These are phyloP conservation scores for Flaveria sonorensis DNA, from an alignment of 129 eudicot species.

Conservation along the genomic window DNA sequence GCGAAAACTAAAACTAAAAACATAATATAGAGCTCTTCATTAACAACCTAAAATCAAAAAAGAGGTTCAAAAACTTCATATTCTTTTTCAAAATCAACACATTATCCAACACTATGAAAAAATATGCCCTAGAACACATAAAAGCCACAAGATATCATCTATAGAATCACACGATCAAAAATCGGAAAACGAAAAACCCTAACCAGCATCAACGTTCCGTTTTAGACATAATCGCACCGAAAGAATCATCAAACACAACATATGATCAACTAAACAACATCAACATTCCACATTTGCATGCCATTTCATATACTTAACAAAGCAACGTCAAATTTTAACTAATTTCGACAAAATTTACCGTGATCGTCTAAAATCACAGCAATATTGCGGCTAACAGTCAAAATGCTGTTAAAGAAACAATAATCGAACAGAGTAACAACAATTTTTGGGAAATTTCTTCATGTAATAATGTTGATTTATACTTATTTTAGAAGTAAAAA, in stretches of 20 bases:
- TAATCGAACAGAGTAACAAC: slow-evolving; percentile 21
- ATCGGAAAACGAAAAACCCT: slow-evolving; percentile 23
- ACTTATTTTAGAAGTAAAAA: slow-evolving; percentile 3
- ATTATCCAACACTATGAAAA: not conserved
- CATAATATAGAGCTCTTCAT: not conserved
- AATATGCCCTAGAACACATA: not conserved
- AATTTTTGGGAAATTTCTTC: not conserved
- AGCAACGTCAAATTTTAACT: not conserved
- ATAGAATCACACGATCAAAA: not conserved
- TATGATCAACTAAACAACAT: slow-evolving; percentile 12
- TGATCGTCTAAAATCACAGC: slow-evolving; percentile 14
- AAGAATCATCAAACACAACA: slow-evolving; percentile 1
- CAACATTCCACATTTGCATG: slow-evolving; percentile 8
- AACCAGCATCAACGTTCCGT: not conserved
- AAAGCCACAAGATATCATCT: not conserved
- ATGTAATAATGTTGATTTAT: slow-evolving; percentile 10
- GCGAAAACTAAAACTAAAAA: not conserved
- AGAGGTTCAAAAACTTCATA: not conserved
- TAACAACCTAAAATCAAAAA: not conserved
- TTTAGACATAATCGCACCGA: not conserved
- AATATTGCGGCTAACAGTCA: slow-evolving; percentile 14
- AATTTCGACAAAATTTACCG: slow-evolving; percentile 15
- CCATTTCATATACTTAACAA: not conserved
- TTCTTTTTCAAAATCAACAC: not conserved
- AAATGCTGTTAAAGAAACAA: slow-evolving; percentile 14